A percentile compares a stretch with the other conserved stretches of the same genome.
These are phyloP conservation scores for Tilletia horrida DNA, from an alignment of 1,284 basidiomycete genomes.

Conservation along the genomic window DNA sequence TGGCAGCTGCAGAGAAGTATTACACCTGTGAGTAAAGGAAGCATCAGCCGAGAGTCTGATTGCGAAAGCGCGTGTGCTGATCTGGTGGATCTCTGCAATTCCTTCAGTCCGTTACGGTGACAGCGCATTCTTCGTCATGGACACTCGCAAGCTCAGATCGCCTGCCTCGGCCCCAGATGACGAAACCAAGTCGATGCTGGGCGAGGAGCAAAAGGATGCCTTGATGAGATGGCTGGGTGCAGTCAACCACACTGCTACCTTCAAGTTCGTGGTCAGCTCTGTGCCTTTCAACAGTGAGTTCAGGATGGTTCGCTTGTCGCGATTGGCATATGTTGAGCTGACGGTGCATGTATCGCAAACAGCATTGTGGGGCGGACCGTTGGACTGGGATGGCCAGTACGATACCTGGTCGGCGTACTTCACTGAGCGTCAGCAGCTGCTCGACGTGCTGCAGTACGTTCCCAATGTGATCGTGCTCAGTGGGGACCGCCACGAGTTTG, in stretches of 20 bases:
- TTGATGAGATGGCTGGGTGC: conserved; percentile 66
- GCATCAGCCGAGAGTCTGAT: neutral
- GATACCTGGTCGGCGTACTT: conserved; percentile 71
- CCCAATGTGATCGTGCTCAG: conserved; percentile 67
- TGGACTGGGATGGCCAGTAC: conserved; percentile 61
- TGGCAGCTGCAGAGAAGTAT: conserved; percentile 61
- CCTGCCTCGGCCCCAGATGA: conserved; percentile 57
- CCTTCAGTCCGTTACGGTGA: conserved; percentile 61
- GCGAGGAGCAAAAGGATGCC: conserved; percentile 66
- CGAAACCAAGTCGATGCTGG: conserved; percentile 67
- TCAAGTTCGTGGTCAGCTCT: conserved; percentile 75
- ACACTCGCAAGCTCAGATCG: conserved; percentile 69
- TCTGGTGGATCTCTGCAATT: conserved; percentile 22
- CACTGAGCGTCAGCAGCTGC: conserved; percentile 61
- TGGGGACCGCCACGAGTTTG: conserved; percentile 74
- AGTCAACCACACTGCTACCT: conserved; percentile 69
- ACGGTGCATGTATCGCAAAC: neutral
- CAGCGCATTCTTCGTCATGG: conserved; percentile 73
- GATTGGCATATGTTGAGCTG: no score
- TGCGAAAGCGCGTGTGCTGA: conserved; percentile 31
- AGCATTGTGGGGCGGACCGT: conserved; percentile 65
- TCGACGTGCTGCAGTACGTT: conserved; percentile 59
- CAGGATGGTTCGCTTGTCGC: no score
- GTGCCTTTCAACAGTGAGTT: conserved; percentile 67
- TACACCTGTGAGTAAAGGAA: conserved; percentile 60